Evolutionary conservation across 2,329 filamentous ascomycete genomes (phyloP).

Genomic region (Falciphora oryzae): DNA sequence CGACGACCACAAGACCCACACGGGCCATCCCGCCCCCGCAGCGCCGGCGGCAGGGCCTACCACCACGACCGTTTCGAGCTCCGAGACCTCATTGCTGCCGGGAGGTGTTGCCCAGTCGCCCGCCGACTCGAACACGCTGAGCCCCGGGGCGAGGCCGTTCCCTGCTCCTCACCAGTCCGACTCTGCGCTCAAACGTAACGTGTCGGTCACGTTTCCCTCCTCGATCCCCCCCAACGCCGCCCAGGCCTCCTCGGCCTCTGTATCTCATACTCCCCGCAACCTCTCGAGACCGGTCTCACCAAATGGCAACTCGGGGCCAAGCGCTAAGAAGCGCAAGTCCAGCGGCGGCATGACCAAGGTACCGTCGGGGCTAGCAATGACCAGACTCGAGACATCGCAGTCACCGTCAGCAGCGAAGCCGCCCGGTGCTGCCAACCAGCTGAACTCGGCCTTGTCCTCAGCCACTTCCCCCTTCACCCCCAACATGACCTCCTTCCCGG

Average conservation of each 20-base stretch:
- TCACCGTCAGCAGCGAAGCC: conserved; percentile 30
- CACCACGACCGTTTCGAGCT: conserved; percentile 7
- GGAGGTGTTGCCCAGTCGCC: conserved; percentile 8
- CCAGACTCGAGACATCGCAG: conserved; percentile 61
- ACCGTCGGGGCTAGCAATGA: conserved; percentile 74
- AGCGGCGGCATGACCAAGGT: conserved; percentile 60
- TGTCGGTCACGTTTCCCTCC: conserved; percentile 28
- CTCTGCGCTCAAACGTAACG: not conserved
- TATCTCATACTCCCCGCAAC: conserved; percentile 41
- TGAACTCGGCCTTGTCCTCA: conserved; percentile 26
- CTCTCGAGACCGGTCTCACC: conserved; percentile 73
- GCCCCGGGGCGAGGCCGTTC: conserved; percentile 25
- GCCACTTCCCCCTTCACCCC: conserved; percentile 51
- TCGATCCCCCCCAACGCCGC: not conserved
- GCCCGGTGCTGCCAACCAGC: conserved; percentile 17
- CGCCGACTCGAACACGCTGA: conserved; percentile 27
- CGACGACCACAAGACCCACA: conserved; percentile 90
- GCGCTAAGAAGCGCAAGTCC: conserved; percentile 76
- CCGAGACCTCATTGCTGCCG: conserved; percentile 6
- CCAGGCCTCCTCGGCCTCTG: conserved; percentile 16
- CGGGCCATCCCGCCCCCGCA: conserved; percentile 27
- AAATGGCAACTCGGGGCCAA: conserved; percentile 55
- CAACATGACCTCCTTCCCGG: conserved; percentile 37
- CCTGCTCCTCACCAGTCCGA: not conserved
- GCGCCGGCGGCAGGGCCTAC: conserved; percentile 9